Conservation (phyloP, 257 asterid genomes). For the Solanum medicagineum region DNA sequence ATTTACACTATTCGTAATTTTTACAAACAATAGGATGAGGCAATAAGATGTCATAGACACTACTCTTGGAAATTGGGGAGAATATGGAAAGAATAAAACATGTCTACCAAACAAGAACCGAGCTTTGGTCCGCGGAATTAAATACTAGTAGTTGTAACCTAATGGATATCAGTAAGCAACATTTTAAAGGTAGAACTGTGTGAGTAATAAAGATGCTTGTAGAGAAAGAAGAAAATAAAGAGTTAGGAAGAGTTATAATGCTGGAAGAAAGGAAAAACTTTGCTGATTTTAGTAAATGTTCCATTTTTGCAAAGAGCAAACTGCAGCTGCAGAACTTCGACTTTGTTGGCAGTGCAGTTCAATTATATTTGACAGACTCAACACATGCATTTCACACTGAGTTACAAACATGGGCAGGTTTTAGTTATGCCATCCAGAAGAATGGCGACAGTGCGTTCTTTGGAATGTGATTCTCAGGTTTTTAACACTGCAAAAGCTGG, state of each 20-base stretch:
- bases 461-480: slow-evolving; percentile 54
- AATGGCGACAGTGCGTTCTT: slow-evolving; percentile 51
- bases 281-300: background rate
- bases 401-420: slow-evolving; percentile 31
- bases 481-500: slow-evolving; percentile 83
- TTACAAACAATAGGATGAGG: background rate
- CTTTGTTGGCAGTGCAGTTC: background rate
- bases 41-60: background rate
- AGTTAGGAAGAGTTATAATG: background rate
- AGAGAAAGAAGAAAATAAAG: background rate
- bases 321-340: background rate
- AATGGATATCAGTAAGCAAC: background rate
- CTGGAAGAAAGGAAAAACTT: background rate
- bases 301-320: background rate
- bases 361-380: background rate
- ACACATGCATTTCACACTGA: background rate
- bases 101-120: background rate
- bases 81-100: background rate
- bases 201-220: background rate
- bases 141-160: background rate
- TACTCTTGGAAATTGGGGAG: background rate
- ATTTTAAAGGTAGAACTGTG: background rate
- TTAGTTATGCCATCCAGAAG: slow-evolving; percentile 73
- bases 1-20: background rate
- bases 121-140: background rate